phyloP scores from a whole-genome alignment of 768 basidiomycete species.

The Leucocoprinus leucothites region DNA sequence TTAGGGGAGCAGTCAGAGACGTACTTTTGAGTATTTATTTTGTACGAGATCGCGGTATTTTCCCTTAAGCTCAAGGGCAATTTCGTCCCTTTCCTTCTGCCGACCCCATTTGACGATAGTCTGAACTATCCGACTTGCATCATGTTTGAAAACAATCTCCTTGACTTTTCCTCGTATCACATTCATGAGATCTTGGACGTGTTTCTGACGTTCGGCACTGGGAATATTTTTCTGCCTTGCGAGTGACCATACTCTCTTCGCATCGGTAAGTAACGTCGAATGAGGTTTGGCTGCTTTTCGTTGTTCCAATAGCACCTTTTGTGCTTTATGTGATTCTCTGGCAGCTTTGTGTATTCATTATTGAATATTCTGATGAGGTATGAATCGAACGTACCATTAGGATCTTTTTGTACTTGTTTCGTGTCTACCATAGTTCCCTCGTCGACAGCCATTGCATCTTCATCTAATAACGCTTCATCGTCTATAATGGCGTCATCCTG shows the following conservation, averaged over 20 bases:
- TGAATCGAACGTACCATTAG: conserved; percentile 45
- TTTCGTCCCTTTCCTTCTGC: conserved; percentile 70
- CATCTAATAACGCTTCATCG: conserved; percentile 22
- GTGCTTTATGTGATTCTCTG: conserved; percentile 69
- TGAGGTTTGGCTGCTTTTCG: conserved; percentile 78
- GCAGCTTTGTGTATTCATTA: conserved; percentile 37
- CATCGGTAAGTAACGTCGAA: conserved; percentile 61
- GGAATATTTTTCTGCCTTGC: conserved; percentile 72
- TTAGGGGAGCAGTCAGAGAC: conserved; percentile 1
- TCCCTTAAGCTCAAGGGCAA: conserved; percentile 82
- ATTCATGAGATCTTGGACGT: conserved; percentile 70
- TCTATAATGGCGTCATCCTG: conserved; percentile 29
- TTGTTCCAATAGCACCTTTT: conserved; percentile 63
- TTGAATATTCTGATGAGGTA: background rate
- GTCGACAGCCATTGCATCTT: conserved; percentile 28
- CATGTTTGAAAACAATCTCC: conserved; percentile 88
- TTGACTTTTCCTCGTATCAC: conserved; percentile 78
- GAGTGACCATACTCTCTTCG: conserved; percentile 76
- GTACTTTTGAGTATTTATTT: conserved; percentile 88
- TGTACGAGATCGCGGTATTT: conserved; percentile 74
- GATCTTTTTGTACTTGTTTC: conserved; percentile 40
- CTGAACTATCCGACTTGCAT: conserved; percentile 84
- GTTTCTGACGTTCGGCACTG: conserved; percentile 67
- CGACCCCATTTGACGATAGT: conserved; percentile 80
- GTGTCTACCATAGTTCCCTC: conserved; percentile 26